These are phyloP conservation scores for Eimeria zaria DNA, from an alignment of 169 alveolate species.

Conservation along the genomic window DNA sequence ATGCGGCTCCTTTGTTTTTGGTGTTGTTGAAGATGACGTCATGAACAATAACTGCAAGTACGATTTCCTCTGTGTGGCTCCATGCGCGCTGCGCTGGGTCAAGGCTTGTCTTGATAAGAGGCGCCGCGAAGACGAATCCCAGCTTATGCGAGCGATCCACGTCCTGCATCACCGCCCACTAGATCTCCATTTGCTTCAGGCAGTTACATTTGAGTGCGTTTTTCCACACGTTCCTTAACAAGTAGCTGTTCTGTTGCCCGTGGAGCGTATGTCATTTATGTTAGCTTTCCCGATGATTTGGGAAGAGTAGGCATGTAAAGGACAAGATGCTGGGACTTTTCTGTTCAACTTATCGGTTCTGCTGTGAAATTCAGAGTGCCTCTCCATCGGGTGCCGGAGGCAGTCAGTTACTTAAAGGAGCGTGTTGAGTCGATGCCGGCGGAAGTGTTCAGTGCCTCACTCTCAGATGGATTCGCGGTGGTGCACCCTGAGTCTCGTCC, in stretches of 20 bases:
- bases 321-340: neutral
- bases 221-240: neutral
- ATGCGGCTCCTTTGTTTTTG: neutral
- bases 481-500: constrained; percentile 56
- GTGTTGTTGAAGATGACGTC: constrained; percentile 53
- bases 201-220: constrained; percentile 65
- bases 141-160: constrained; percentile 74
- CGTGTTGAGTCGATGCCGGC: constrained; percentile 77
- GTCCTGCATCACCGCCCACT: constrained; percentile 66
- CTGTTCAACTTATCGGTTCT: neutral
- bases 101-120: constrained; percentile 76
- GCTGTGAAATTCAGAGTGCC: constrained; percentile 66
- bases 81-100: constrained; percentile 78
- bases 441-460: constrained; percentile 72
- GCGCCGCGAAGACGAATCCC: constrained; percentile 44
- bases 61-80: constrained; percentile 71
- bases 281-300: neutral
- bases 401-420: constrained; percentile 63
- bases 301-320: neutral
- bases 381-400: constrained; percentile 72
- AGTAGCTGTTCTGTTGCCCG: neutral
- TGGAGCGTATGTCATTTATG: neutral
- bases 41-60: constrained; percentile 79
- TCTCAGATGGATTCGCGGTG: constrained; percentile 63
- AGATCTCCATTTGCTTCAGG: constrained; percentile 70